phyloP scores from a whole-genome alignment of 192 early-diverging fungal genomes.

The Cladochytrium replicatum region DNA sequence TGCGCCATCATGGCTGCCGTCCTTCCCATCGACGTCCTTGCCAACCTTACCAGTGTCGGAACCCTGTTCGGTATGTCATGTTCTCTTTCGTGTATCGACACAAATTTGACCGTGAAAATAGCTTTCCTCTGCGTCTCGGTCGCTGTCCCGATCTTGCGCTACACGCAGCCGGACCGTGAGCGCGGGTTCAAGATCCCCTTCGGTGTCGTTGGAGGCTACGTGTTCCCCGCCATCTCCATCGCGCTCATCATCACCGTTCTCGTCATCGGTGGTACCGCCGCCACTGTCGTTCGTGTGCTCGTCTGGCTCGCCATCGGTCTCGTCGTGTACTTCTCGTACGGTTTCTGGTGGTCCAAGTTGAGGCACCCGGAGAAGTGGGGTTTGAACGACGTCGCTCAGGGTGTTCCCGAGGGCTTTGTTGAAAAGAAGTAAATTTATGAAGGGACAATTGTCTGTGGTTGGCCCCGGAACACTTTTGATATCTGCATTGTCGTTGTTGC shows the following conservation, averaged over 20 bases:
- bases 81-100: too few species aligned
- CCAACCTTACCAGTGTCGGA: slow-evolving; percentile 76
- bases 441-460: too few species aligned
- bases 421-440: too few species aligned
- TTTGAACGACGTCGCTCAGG: background rate
- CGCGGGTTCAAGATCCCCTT: slow-evolving; percentile 68
- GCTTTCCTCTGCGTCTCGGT: slow-evolving; percentile 77
- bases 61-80: slow-evolving; percentile 61
- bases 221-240: slow-evolving; percentile 53
- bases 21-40: slow-evolving; percentile 72
- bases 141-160: slow-evolving; percentile 64
- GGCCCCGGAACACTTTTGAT: too few species aligned
- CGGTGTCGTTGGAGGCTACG: slow-evolving; percentile 38
- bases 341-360: slow-evolving; percentile 14
- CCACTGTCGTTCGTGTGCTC: slow-evolving; percentile 60
- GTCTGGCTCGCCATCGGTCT: slow-evolving; percentile 71
- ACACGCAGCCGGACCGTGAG: slow-evolving; percentile 53
- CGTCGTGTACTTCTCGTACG: slow-evolving; percentile 61
- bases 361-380: background rate
- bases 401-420: too few species aligned
- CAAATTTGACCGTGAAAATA: too few species aligned
- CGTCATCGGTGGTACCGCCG: slow-evolving; percentile 47
- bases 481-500: too few species aligned
- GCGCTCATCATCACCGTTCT: slow-evolving; percentile 50
- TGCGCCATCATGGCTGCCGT: slow-evolving; percentile 59